A percentile compares a stretch with the other conserved stretches of the same genome.
phyloP scores from a whole-genome alignment of 805 yeast species.

The Yarrowia divulgata region DNA sequence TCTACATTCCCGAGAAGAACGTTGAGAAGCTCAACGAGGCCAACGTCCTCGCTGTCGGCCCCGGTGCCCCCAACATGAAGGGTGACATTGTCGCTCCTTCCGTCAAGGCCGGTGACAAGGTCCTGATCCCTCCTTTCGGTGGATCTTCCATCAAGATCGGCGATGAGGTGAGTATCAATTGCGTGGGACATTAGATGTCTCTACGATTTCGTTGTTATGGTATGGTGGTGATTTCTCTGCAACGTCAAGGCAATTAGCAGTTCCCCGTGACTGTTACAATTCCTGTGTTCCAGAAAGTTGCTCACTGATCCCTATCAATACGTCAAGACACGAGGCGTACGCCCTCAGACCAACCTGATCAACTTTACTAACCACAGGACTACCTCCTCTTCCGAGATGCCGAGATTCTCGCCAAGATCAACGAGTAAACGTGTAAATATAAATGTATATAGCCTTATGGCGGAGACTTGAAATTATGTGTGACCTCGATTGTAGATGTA shows the following conservation, averaged over 20 bases:
- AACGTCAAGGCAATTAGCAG: neutral
- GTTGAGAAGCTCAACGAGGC: conserved; percentile 91
- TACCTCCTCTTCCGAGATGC: conserved; percentile 83
- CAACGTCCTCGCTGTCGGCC: conserved; percentile 92
- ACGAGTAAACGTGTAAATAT: conserved; percentile 40
- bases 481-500: neutral
- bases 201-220: no score
- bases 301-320: neutral
- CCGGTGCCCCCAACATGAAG: conserved; percentile 79
- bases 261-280: neutral
- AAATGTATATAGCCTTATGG: conserved; percentile 36
- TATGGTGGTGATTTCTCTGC: neutral
- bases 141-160: conserved; percentile 89
- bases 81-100: conserved; percentile 77
- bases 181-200: neutral
- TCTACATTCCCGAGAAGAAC: conserved; percentile 94
- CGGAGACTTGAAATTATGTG: conserved; percentile 1
- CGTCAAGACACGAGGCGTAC: neutral
- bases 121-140: conserved; percentile 92
- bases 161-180: conserved; percentile 58
- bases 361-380: conserved; percentile 45
- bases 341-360: conserved; percentile 15
- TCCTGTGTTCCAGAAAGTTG: neutral
- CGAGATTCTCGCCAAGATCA: conserved; percentile 91
- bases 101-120: conserved; percentile 91